These are phyloP conservation scores for Chalara sp. DNA, from an alignment of 2,329 filamentous ascomycete species.

Conservation along the genomic window DNA sequence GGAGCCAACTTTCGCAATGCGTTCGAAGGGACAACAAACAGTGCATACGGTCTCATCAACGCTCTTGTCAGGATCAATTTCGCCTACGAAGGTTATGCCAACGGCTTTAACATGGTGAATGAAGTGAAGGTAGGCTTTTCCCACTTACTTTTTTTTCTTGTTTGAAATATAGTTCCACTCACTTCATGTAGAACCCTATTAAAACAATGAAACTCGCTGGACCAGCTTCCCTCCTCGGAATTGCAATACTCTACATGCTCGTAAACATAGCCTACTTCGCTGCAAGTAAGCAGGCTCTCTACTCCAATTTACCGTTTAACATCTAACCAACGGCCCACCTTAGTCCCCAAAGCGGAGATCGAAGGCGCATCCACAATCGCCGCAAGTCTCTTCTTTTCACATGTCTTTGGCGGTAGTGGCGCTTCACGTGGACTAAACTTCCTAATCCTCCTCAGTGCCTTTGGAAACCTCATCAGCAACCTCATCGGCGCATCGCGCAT, in stretches of 20 bases:
- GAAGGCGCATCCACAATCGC: neutral
- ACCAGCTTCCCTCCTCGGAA: constrained; percentile 40
- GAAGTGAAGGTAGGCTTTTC: constrained; percentile 37
- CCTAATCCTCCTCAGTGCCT: constrained; percentile 39
- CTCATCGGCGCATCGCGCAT: constrained; percentile 47
- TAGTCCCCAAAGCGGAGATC: neutral
- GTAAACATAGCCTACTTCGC: constrained; percentile 55
- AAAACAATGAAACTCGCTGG: constrained; percentile 39
- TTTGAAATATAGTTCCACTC: no score
- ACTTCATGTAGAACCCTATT: constrained; percentile 10
- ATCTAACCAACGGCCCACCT: no score
- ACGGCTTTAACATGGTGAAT: constrained; percentile 55
- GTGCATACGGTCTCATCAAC: constrained; percentile 43
- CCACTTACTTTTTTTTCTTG: no score
- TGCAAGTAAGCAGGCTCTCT: constrained; percentile 27
- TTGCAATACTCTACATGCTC: constrained; percentile 48
- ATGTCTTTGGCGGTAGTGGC: constrained; percentile 32
- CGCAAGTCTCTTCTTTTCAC: neutral
- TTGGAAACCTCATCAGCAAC: neutral
- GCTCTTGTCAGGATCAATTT: constrained; percentile 53
- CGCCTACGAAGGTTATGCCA: constrained; percentile 50
- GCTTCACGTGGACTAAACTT: constrained; percentile 44
- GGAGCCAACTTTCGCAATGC: constrained; percentile 46
- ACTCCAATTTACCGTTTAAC: no score
- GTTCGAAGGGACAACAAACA: constrained; percentile 40